Percentiles rank a stretch among this genome's conserved stretches.
Evolutionary conservation across 352 stramenopile genomes (phyloP).

Genomic region (Aphanomyces astaci): DNA sequence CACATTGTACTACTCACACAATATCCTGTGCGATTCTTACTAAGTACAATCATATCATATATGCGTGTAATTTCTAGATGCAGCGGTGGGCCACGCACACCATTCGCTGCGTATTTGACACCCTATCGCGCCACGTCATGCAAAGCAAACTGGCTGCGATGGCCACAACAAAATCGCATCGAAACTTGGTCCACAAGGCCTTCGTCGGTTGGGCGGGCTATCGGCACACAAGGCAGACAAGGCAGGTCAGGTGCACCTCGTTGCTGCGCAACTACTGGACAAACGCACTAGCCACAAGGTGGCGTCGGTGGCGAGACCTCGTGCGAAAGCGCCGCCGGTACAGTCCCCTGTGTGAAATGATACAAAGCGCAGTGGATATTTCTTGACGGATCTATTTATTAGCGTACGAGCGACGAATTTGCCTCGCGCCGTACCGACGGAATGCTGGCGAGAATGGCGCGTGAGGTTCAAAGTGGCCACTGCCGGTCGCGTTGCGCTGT

Average conservation of each 20-base stretch:
- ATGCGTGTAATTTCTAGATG: too few species aligned
- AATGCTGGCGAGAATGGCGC: background rate
- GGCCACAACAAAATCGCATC: background rate
- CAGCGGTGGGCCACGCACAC: background rate
- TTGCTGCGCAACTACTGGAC: background rate
- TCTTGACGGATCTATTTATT: too few species aligned
- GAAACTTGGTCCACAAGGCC: background rate
- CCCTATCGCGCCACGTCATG: background rate
- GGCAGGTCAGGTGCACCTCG: background rate
- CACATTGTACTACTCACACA: background rate
- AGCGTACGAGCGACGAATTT: background rate
- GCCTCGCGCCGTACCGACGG: background rate
- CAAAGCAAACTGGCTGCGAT: background rate
- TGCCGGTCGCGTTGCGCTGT: background rate
- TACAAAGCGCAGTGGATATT: too few species aligned
- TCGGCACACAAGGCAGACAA: background rate
- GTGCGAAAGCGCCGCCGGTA: background rate
- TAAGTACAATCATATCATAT: too few species aligned
- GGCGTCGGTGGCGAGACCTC: background rate
- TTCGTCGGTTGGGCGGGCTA: background rate
- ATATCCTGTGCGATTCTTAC: too few species aligned
- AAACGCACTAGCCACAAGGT: background rate
- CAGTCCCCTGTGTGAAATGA: too few species aligned
- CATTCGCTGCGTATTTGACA: background rate
- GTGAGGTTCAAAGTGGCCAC: background rate